phyloP scores from a whole-genome alignment of 23 red algal species.

The Gracilariopsis chorda region DNA sequence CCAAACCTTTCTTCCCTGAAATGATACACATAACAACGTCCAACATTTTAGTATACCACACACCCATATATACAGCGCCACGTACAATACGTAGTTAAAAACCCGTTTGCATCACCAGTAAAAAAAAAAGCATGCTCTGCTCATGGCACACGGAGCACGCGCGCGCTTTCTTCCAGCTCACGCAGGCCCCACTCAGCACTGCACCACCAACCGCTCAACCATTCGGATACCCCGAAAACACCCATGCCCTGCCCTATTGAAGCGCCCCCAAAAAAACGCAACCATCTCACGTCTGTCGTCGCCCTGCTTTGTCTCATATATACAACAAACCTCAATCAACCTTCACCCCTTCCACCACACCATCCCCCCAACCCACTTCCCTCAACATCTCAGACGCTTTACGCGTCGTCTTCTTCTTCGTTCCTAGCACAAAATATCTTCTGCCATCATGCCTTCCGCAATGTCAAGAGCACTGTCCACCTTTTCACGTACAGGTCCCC shows the following conservation, averaged over 20 bases:
- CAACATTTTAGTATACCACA: neutral
- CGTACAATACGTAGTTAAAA: too few species aligned
- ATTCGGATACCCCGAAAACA: too few species aligned
- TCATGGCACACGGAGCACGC: neutral
- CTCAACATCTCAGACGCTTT: neutral
- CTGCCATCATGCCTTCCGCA: neutral
- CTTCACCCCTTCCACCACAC: neutral
- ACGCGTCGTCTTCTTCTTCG: neutral
- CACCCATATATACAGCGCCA: neutral
- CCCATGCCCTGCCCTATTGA: too few species aligned
- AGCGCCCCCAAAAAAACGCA: too few species aligned
- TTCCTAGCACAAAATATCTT: too few species aligned
- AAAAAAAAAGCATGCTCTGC: neutral
- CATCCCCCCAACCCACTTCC: neutral
- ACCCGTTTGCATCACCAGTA: too few species aligned
- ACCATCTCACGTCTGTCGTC: too few species aligned
- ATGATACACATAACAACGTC: neutral
- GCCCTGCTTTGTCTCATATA: too few species aligned
- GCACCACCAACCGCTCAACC: too few species aligned
- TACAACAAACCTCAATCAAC: too few species aligned
- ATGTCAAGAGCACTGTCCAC: neutral
- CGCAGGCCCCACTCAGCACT: neutral
- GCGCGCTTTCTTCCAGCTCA: neutral
- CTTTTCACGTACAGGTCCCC: neutral
- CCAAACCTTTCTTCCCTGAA: neutral